Evolutionary conservation across 2,329 filamentous ascomycete species (phyloP).

Genomic region (Claviceps humidiphila): DNA sequence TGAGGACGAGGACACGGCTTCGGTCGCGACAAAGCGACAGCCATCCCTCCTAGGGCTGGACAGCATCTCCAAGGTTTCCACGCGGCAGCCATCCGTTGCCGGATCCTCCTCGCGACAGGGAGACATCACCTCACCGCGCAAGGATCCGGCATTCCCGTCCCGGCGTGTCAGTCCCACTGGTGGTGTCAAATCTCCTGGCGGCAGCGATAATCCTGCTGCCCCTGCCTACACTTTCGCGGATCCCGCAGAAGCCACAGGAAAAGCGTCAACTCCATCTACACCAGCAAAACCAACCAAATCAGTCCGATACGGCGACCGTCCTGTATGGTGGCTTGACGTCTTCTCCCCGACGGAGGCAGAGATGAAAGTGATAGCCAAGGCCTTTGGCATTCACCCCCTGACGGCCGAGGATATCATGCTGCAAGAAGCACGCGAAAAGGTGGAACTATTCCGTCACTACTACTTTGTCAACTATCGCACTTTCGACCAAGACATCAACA

Average conservation of each 20-base stretch:
- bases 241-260: conserved; percentile 10
- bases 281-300: conserved; percentile 19
- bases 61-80: conserved; percentile 30
- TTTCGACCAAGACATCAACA: conserved; percentile 87
- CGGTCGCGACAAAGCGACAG: conserved; percentile 13
- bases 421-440: conserved; percentile 94
- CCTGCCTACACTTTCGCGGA: conserved; percentile 1
- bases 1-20: conserved; percentile 27
- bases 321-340: conserved; percentile 94
- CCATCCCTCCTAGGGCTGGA: conserved; percentile 15
- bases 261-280: too few species aligned
- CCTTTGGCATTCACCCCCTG: conserved; percentile 90
- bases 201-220: conserved; percentile 8
- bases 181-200: conserved; percentile 23
- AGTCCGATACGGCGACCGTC: conserved; percentile 61
- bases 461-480: conserved; percentile 98
- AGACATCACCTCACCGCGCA: conserved; percentile 16
- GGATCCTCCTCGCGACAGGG: conserved; percentile 14
- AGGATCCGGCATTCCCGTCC: conserved; percentile 23
- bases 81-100: conserved; percentile 32
- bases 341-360: conserved; percentile 82
- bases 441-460: conserved; percentile 92
- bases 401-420: conserved; percentile 96
- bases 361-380: conserved; percentile 85
- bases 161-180: conserved; percentile 34